phyloP scores from a whole-genome alignment of 768 basidiomycete species.

The Agaricus sinodeliciosus region DNA sequence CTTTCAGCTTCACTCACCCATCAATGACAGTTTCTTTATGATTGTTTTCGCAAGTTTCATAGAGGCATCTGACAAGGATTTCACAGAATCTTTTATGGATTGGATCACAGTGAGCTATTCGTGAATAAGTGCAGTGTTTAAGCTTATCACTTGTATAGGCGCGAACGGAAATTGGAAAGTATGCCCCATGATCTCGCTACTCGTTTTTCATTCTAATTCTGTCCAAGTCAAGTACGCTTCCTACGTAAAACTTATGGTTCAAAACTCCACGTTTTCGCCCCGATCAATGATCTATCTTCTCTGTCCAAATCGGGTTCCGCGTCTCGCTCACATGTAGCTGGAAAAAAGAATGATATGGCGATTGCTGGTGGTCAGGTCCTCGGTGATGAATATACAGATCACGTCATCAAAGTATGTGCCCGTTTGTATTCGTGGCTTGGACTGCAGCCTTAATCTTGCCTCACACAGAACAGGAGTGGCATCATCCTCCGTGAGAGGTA shows the following conservation, averaged over 20 bases:
- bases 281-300: constrained; percentile 80
- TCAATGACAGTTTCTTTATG: constrained; percentile 73
- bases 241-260: constrained; percentile 78
- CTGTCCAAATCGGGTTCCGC: constrained; percentile 66
- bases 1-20: background rate
- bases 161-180: constrained; percentile 93
- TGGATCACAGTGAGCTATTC: constrained; percentile 66
- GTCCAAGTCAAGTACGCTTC: constrained; percentile 67
- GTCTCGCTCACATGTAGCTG: constrained; percentile 49
- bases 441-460: background rate
- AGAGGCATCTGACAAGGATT: constrained; percentile 46
- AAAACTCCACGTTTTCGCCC: constrained; percentile 83
- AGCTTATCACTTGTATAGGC: constrained; percentile 30
- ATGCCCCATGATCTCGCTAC: constrained; percentile 20
- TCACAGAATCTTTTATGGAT: constrained; percentile 67
- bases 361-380: constrained; percentile 79
- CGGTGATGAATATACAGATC: constrained; percentile 93
- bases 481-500: constrained; percentile 90
- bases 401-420: constrained; percentile 73
- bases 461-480: constrained; percentile 73
- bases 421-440: background rate
- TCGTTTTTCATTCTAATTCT: background rate
- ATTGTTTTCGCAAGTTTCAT: constrained; percentile 92
- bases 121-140: background rate
- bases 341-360: constrained; percentile 68